Percentiles rank a stretch among this genome's conserved stretches.
Conservation (phyloP, 2,329 filamentous ascomycete species). For the Aspergillus sergii region DNA sequence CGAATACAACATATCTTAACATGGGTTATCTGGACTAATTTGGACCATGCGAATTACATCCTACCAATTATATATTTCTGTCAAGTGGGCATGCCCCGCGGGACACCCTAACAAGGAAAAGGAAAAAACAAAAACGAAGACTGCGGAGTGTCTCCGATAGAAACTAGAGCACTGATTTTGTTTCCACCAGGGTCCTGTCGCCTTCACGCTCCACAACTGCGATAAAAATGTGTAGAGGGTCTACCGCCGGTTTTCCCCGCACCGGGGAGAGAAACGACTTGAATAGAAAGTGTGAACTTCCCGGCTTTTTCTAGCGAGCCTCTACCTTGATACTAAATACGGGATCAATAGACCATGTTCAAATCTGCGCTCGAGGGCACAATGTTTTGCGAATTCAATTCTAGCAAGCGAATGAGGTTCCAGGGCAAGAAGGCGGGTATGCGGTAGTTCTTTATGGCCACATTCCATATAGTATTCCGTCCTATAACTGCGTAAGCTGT, state of each 20-base stretch:
- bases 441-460: not conserved
- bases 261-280: not conserved
- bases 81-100: not conserved
- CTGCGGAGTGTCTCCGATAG: not conserved
- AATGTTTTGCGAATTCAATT: not conserved
- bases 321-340: not conserved
- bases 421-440: not conserved
- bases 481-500: not conserved
- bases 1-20: not conserved
- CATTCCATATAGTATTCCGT: not conserved
- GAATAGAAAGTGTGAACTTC: not conserved
- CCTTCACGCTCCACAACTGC: not conserved
- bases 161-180: not conserved
- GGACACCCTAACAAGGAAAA: too few relatives aligned
- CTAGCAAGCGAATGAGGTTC: not conserved
- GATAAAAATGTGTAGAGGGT: not conserved
- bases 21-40: not conserved
- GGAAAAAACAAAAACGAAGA: not conserved
- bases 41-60: not conserved
- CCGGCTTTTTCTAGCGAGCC: not conserved
- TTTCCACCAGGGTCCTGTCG: not conserved
- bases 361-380: not conserved
- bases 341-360: not conserved
- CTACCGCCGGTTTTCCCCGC: not conserved
- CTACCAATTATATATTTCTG: not conserved